phyloP scores from a whole-genome alignment of 139 green algal genomes.

The Chlorella sp. region DNA sequence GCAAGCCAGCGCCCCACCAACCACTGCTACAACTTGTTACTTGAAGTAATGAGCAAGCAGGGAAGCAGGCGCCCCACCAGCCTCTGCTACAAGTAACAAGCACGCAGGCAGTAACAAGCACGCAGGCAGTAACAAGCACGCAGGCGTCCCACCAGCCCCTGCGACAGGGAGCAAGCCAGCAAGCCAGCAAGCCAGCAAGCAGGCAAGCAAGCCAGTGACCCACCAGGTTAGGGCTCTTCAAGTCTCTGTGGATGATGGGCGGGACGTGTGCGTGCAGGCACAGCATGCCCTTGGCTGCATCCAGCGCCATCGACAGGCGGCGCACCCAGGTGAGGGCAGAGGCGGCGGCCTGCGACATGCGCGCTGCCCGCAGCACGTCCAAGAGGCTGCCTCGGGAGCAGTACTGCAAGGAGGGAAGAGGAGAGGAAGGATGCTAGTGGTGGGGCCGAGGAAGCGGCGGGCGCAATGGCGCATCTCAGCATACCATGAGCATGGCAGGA shows the following conservation, averaged over 20 bases:
- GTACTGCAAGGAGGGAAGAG: constrained; percentile 43
- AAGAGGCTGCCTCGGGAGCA: constrained; percentile 58
- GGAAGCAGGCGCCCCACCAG: not conserved
- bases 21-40: too few species aligned
- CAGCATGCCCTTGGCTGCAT: constrained; percentile 68
- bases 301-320: constrained; percentile 58
- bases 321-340: constrained; percentile 51
- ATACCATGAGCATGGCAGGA: not conserved
- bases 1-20: too few species aligned
- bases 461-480: too few species aligned
- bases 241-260: not conserved
- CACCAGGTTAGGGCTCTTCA: not conserved
- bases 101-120: not conserved
- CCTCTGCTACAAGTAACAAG: not conserved
- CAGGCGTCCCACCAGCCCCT: too few species aligned
- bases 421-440: too few species aligned
- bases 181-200: not conserved
- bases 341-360: not conserved
- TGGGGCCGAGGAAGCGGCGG: too few species aligned
- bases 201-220: not conserved
- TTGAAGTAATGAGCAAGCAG: too few species aligned
- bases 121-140: not conserved
- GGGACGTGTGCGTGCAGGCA: constrained; percentile 52
- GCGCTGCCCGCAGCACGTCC: constrained; percentile 55
- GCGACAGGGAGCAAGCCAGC: too few species aligned